These are phyloP conservation scores for Dioscorea dumetorum DNA, from an alignment of 106 monocot species.

Conservation along the genomic window DNA sequence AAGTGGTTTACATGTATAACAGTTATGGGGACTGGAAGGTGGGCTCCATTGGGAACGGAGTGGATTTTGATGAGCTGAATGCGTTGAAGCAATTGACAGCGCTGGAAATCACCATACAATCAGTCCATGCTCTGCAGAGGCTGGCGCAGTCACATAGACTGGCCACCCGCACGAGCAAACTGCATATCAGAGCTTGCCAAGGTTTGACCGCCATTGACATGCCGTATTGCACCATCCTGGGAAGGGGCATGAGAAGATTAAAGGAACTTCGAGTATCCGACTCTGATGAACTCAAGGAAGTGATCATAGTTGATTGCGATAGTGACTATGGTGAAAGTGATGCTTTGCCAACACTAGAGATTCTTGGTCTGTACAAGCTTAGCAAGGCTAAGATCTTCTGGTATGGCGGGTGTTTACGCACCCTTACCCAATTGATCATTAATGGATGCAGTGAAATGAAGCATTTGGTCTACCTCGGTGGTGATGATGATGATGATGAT, in stretches of 20 bases:
- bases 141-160: neutral
- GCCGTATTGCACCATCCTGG: neutral
- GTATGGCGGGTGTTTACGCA: neutral
- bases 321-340: no score
- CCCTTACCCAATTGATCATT: neutral
- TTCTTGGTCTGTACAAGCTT: neutral
- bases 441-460: neutral
- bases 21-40: neutral
- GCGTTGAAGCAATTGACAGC: neutral
- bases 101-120: neutral
- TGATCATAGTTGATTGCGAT: neutral
- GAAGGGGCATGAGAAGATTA: neutral
- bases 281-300: neutral
- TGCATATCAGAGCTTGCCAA: neutral
- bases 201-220: neutral
- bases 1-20: neutral
- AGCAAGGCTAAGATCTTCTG: neutral
- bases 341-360: neutral
- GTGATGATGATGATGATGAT: neutral
- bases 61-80: constrained; percentile 1
- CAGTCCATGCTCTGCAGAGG: neutral
- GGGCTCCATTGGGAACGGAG: neutral
- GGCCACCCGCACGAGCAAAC: neutral
- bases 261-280: neutral
- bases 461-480: neutral